Conservation (phyloP, 176 grass and related monocot species). For the Raddia distichophylla region DNA sequence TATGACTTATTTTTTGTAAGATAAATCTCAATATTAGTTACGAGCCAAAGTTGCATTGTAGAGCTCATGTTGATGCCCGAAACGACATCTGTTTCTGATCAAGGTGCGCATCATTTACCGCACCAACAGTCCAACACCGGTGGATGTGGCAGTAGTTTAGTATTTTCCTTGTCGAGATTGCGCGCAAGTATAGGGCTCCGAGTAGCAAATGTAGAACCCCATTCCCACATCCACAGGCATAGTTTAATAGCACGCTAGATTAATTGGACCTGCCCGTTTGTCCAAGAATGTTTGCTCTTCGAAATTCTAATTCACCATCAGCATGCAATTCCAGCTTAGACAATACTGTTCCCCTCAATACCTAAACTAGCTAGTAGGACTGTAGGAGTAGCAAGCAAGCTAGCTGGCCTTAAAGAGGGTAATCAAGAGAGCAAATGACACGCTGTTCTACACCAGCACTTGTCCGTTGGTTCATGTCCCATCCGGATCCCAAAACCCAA, state of each 20-base stretch:
- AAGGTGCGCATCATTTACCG: not conserved
- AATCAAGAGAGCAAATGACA: slow-evolving; percentile 25
- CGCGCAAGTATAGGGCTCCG: not conserved
- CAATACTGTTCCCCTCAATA: no score
- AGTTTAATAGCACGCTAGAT: not conserved
- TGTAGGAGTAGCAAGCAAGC: no score
- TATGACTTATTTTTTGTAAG: no score
- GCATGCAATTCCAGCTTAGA: no score
- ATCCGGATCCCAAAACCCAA: slow-evolving; percentile 20
- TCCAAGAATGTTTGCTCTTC: slow-evolving; percentile 33
- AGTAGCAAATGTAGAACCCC: not conserved
- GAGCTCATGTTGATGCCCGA: no score
- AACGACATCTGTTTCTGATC: no score
- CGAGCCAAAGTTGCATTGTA: no score
- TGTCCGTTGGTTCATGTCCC: slow-evolving; percentile 49
- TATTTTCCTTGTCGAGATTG: not conserved
- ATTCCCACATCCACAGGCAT: not conserved
- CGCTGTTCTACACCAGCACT: slow-evolving; percentile 19
- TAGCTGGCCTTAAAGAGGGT: not conserved
- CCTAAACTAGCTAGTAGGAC: no score
- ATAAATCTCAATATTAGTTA: no score
- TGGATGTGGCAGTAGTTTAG: not conserved
- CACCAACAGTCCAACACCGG: not conserved
- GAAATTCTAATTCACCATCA: no score
- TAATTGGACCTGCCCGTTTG: slow-evolving; percentile 42